Evolutionary conservation across 129 eudicot genomes (phyloP), one percentile per base, ranked within the genome.

Genomic region (Helianthus annuus): DNA sequence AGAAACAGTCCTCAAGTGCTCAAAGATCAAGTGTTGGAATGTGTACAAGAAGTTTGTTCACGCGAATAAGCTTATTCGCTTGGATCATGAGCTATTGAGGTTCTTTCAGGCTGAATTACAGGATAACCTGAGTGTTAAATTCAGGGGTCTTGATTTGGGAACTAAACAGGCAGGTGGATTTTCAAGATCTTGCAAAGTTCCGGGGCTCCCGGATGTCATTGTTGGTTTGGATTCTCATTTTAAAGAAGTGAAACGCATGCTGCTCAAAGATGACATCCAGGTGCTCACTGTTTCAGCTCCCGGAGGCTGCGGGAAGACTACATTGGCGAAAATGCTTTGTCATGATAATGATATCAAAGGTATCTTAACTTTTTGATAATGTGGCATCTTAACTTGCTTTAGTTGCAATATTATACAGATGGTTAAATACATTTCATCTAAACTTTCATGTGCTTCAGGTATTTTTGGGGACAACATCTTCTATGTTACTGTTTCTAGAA

Each of bases 291-390:
- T 82, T 64, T 69, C 83, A 56, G 86, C 80, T 78, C 78, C 86
- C 0, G 86, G 83, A 51, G 86, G 86, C 1, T 73, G 86, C 39
- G 86, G 86, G 54, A 82, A 82, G 66, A 82, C 86, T 13, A 77
- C 85, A 0, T 73, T 82, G 77, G 92, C 83, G 10, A 81, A 81
- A 55, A 72, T 63, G 84, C 72, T 87, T 7, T 87, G 88, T 48
- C 84, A 64, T 76, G 86, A 87, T 66, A 1, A 68, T 2, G 61
- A 73, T 9, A 79, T 87, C 8, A 76, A 60, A 81, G 78, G 81
- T 73, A 48, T 27, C n/a, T n/a, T 12, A 64, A 64, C n/a, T 42
- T 2, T 6, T 42, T 3, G 66, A 13, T 9, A 53, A 38, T 6
- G 7, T 42, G 46, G 46, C 46, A 42, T 42, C 46, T 40, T 42